These are phyloP conservation scores for Solanum rostratum DNA, from an alignment of 257 asterid species.

Conservation along the genomic window DNA sequence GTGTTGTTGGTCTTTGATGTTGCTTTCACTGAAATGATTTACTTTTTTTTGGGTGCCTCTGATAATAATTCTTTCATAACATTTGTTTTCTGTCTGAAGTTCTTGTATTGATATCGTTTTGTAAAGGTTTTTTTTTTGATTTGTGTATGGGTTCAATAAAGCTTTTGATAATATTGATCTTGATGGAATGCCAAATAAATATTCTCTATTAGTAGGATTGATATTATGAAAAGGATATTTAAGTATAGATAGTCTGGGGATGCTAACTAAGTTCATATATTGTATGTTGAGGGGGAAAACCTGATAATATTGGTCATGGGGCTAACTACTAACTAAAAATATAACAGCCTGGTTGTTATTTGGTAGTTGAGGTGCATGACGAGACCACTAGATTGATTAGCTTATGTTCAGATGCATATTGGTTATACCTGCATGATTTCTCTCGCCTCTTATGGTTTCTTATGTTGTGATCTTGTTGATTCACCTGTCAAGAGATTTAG, in stretches of 20 bases:
- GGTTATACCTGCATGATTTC: background rate
- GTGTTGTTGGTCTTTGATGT: background rate
- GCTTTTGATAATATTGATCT: background rate
- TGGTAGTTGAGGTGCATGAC: background rate
- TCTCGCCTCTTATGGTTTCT: background rate
- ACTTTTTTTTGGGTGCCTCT: background rate
- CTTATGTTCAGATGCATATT: background rate
- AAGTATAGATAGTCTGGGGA: background rate
- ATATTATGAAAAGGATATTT: background rate
- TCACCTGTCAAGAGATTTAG: background rate
- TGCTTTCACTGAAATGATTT: background rate
- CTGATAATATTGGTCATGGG: background rate
- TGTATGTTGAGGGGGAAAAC: background rate
- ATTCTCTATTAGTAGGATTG: background rate
- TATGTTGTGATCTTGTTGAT: background rate
- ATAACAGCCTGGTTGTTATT: background rate
- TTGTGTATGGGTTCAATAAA: background rate
- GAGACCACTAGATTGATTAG: background rate
- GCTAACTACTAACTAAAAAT: background rate
- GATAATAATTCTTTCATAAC: background rate
- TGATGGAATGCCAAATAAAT: background rate
- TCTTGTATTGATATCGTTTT: background rate
- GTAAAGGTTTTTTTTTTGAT: background rate
- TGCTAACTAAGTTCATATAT: background rate
- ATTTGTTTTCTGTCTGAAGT: background rate